A percentile compares a stretch with the other conserved stretches of the same genome.
Conservation (phyloP, 768 basidiomycete species). For the Podaxis sp. region DNA sequence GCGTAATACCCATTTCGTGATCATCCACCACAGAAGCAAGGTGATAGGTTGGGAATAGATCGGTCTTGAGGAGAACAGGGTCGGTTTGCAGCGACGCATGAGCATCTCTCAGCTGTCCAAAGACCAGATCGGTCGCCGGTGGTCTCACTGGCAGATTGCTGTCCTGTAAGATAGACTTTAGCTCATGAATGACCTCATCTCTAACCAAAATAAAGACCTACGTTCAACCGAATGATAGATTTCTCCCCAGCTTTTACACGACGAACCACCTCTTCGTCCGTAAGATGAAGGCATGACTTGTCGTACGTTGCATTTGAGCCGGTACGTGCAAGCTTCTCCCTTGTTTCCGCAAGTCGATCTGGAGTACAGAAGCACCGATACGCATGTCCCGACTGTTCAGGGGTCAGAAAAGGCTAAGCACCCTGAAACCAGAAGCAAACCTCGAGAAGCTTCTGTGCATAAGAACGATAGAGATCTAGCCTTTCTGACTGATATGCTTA, state of each 20-base stretch:
- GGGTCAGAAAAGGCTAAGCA: background rate
- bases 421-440: slow-evolving; percentile 37
- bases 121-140: slow-evolving; percentile 66
- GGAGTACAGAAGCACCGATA: slow-evolving; percentile 94
- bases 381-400: slow-evolving; percentile 72
- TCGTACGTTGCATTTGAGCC: slow-evolving; percentile 87
- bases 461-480: slow-evolving; percentile 76
- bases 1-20: slow-evolving; percentile 93
- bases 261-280: slow-evolving; percentile 81
- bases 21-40: slow-evolving; percentile 94
- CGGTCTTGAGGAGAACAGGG: slow-evolving; percentile 89
- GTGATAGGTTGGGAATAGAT: slow-evolving; percentile 94
- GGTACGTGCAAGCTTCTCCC: slow-evolving; percentile 61
- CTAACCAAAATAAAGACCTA: slow-evolving; percentile 32
- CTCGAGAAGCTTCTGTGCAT: slow-evolving; percentile 72
- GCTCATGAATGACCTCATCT: background rate
- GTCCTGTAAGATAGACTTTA: slow-evolving; percentile 40
- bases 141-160: slow-evolving; percentile 50
- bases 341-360: slow-evolving; percentile 63
- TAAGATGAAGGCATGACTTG: slow-evolving; percentile 80
- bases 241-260: slow-evolving; percentile 74
- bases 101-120: slow-evolving; percentile 70
- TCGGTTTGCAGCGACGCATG: slow-evolving; percentile 83
- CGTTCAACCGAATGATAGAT: slow-evolving; percentile 85
- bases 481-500: slow-evolving; percentile 72